phyloP scores from a whole-genome alignment of 805 yeast genomes.

The Myxozyma neotropica region DNA sequence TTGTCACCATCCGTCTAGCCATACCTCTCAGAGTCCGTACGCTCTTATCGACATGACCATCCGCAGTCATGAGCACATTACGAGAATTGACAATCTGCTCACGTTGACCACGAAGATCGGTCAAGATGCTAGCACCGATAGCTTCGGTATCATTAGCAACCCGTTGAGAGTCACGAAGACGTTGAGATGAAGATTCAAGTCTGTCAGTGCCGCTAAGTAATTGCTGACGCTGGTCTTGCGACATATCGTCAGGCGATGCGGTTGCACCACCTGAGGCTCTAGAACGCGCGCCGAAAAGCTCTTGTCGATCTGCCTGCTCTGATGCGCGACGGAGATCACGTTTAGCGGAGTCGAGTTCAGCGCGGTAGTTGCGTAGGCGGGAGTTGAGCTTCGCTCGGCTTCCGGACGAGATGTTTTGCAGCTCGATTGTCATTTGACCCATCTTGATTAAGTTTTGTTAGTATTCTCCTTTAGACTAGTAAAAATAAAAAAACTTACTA shows the following conservation, averaged over 20 bases:
- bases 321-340: slow-evolving; percentile 51
- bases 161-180: slow-evolving; percentile 84
- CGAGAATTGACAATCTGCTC: slow-evolving; percentile 88
- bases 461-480: not conserved
- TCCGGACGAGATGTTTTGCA: slow-evolving; percentile 77
- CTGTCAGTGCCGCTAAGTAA: slow-evolving; percentile 76
- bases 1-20: slow-evolving; percentile 59
- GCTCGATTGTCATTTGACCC: slow-evolving; percentile 86
- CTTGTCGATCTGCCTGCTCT: slow-evolving; percentile 72
- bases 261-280: slow-evolving; percentile 41
- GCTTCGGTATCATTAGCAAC: slow-evolving; percentile 90
- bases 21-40: slow-evolving; percentile 82
- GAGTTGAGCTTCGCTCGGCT: slow-evolving; percentile 72
- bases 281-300: slow-evolving; percentile 64
- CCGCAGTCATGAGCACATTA: slow-evolving; percentile 78
- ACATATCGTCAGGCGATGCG: slow-evolving; percentile 40
- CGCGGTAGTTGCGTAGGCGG: slow-evolving; percentile 69
- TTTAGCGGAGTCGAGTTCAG: slow-evolving; percentile 61
- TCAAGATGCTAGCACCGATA: slow-evolving; percentile 86
- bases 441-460: slow-evolving; percentile 41
- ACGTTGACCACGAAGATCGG: slow-evolving; percentile 86
- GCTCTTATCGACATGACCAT: slow-evolving; percentile 86
- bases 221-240: slow-evolving; percentile 76
- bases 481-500: slow-evolving; percentile 46
- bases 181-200: slow-evolving; percentile 77